phyloP scores from a whole-genome alignment of 2,329 filamentous ascomycete species.

The Trichothecium sympodiale region DNA sequence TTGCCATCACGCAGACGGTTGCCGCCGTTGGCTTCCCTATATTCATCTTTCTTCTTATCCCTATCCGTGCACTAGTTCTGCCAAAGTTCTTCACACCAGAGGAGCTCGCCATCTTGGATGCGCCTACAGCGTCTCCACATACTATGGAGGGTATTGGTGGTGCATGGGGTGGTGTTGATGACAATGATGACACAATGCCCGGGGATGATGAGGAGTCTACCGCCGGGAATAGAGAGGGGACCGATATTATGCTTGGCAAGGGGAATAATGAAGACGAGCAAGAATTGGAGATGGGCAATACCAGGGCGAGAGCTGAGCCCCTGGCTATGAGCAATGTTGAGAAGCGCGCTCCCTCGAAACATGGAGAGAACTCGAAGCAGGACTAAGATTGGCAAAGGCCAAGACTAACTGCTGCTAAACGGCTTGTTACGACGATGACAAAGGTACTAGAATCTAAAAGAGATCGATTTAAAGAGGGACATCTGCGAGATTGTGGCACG shows the following conservation, averaged over 20 bases:
- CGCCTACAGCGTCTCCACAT: conserved; percentile 63
- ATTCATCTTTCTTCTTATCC: conserved; percentile 59
- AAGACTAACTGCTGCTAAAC: too few species aligned
- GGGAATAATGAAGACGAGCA: background rate
- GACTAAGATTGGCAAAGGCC: too few species aligned
- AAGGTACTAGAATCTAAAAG: too few species aligned
- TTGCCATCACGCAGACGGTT: conserved; percentile 74
- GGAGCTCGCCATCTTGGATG: conserved; percentile 56
- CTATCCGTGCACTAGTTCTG: conserved; percentile 51
- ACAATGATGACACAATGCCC: conserved; percentile 8
- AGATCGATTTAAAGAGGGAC: too few species aligned
- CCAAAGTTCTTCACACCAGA: conserved; percentile 47
- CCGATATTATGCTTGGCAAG: too few species aligned
- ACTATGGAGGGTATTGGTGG: conserved; percentile 69
- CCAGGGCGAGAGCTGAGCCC: too few species aligned
- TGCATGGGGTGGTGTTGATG: conserved; percentile 33
- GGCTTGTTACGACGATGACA: too few species aligned
- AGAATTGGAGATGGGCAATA: too few species aligned
- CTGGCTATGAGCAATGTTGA: background rate
- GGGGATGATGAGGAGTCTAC: conserved; percentile 1
- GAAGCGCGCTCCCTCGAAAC: too few species aligned
- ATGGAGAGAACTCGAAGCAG: too few species aligned
- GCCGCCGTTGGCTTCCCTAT: conserved; percentile 74
- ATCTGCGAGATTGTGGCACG: too few species aligned
- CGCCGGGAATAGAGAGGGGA: background rate